Base-by-base conservation (phyloP, 306 rosid genomes). In the Biancaea sappan region DNA sequence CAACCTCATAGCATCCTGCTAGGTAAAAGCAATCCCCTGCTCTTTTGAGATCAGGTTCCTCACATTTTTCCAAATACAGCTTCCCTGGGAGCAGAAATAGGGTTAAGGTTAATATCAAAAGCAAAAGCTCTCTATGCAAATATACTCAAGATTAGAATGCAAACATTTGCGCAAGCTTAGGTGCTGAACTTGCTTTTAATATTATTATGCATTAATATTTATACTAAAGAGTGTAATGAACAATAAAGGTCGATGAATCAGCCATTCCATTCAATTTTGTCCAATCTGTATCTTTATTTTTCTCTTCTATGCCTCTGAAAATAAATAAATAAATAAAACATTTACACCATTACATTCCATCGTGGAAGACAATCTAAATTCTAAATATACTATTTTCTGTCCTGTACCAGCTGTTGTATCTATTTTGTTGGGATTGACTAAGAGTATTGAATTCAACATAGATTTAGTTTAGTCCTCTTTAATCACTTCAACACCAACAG, bases 11-110 rank as follows among this genome's bases (percentile, higher is more conserved):
- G 51, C 80, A 63, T 44, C 76, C 81, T 0, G 82, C 92, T 10
- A 78, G 78, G 72, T 26, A 72, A 74, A 84, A 88, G 68, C 88
- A 88, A 61, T 85, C 87, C 40, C 84, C 92, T 32, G 90, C 92
- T 74, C 79, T 85, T 19, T 77, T 48, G 0, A 83, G 53, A 19
- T 79, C 87, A 43, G 80, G 44, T 3, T 78, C 77, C 3, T 87
- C 85, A 76, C 71, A 83, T 64, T 81, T 85, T 15, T 85, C 86
- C 76, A 81, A 59, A 54, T 75, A 85, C 58, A 88, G 75, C 29
- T 48, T 82, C 22, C 90, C 92, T 88, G 81, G 47, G 32, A 15
- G 57, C 35, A 78, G 50, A 73, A 46, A 56, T 10, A 54, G 3
- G 14, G 19, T 75, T n/a, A n/a, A n/a, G n/a, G n/a, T n/a, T 52